A percentile compares a stretch with the other conserved stretches of the same genome.
Evolutionary conservation across 2,329 filamentous ascomycete species (phyloP).

Genomic region (Botrytis fragariae): DNA sequence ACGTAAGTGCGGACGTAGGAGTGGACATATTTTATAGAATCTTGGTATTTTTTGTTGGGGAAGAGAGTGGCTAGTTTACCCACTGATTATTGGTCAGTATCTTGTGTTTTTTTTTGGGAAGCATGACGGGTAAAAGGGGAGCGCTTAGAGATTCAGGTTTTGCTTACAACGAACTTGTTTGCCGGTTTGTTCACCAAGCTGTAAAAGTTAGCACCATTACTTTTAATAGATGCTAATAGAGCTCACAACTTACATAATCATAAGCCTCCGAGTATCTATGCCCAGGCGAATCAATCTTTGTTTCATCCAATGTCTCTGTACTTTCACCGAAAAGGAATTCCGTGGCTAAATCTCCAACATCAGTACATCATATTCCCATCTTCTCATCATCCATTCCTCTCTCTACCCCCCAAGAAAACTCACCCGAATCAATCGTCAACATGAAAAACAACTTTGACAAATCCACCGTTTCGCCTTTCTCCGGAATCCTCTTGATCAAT

Average conservation of each 20-base stretch:
- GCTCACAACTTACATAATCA: slow-evolving; percentile 30
- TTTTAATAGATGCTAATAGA: not conserved
- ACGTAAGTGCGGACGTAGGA: slow-evolving; percentile 36
- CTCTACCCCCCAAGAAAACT: not conserved
- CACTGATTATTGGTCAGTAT: slow-evolving; percentile 11
- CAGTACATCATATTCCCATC: not conserved
- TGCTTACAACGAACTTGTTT: slow-evolving; percentile 27
- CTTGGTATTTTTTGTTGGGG: slow-evolving; percentile 31
- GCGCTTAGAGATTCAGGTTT: not conserved
- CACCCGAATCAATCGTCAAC: slow-evolving; percentile 58
- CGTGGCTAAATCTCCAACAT: slow-evolving; percentile 45
- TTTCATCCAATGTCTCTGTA: slow-evolving; percentile 43
- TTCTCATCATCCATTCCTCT: not conserved
- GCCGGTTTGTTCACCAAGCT: slow-evolving; percentile 31
- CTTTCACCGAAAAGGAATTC: slow-evolving; percentile 65
- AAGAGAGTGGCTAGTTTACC: slow-evolving; percentile 33
- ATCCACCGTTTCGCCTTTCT: slow-evolving; percentile 54
- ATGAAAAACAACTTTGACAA: slow-evolving; percentile 62
- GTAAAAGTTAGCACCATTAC: not conserved
- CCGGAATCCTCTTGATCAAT: slow-evolving; percentile 58
- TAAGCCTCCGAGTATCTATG: slow-evolving; percentile 41
- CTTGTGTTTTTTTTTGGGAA: not conserved
- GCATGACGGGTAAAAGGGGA: not conserved
- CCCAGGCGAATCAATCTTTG: slow-evolving; percentile 22
- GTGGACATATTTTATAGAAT: slow-evolving; percentile 31